Base-by-base conservation (phyloP, 805 yeast species). In the Ogataea glucozyma region DNA sequence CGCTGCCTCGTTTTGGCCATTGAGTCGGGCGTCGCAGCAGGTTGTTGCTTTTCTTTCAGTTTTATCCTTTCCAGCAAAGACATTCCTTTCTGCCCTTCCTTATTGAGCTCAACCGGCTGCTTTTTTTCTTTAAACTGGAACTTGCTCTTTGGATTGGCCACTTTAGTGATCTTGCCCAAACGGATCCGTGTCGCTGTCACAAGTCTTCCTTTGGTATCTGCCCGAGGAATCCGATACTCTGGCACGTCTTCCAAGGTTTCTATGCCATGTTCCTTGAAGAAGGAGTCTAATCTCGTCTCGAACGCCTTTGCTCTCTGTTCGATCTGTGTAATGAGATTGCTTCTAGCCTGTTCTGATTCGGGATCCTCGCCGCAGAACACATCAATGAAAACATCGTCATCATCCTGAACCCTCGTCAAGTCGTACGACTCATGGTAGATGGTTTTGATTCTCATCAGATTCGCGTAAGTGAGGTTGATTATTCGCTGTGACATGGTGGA, bases 11-110 rank as follows among this genome's bases (percentile, higher is more conserved):
- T 26, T 4, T 9, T 11, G 6, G 16, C 37, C 22, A 17, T 12
- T 9, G 31, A 11, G 13, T 33, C 38, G 8, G 22, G 29, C 7
- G 44, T 26, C 12, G 47, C 46, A 1, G 41, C 43, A 6, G 47
- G 34, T 13, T 41, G 55, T 12, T 44, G 50, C 16, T 53, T 51
- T 42, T 73, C 75, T 49, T 66, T 71, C 31, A 53, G 43, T 40
- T 58, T 61, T 36, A 72, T 69, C 33, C 77, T 56, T 31, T 73
- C 72, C 10, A 72, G 46, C 5, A 73, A 49, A 1, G 70, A 56
- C 26, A 8, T 63, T 44, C 43, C 32, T 8, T 52, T 53, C 6
- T 18, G n/a, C n/a, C n/a, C n/a, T n/a, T n/a, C n/a, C n/a, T n/a
- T n/a, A n/a, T n/a, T n/a, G n/a, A n/a, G n/a, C n/a, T n/a, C 23